Evolutionary conservation across 176 grass and related monocot species (phyloP).

Genomic region (Elymus sibiricus): DNA sequence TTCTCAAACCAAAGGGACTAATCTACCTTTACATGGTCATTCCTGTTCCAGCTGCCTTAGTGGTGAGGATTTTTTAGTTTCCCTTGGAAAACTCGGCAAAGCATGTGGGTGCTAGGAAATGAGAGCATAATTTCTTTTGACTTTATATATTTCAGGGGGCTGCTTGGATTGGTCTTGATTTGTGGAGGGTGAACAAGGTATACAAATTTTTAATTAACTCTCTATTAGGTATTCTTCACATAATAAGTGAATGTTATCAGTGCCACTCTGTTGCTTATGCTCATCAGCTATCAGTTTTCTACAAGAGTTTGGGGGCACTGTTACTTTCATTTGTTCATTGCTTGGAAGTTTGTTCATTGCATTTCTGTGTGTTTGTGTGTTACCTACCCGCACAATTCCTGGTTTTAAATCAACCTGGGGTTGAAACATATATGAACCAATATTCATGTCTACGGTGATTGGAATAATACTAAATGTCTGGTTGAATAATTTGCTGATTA

Average conservation of each 20-base stretch:
- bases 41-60: slow-evolving; percentile 72
- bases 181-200: slow-evolving; percentile 71
- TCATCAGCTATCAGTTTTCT: not conserved
- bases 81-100: not conserved
- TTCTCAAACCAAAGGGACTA: slow-evolving; percentile 70
- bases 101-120: not conserved
- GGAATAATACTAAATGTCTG: not conserved
- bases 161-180: slow-evolving; percentile 59
- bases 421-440: not conserved
- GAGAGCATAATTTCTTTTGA: slow-evolving; percentile 10
- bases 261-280: slow-evolving; percentile 5
- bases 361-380: not conserved
- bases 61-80: slow-evolving; percentile 47
- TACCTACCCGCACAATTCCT: not conserved
- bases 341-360: slow-evolving; percentile 12
- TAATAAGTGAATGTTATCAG: slow-evolving; percentile 16
- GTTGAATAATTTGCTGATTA: not conserved
- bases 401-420: not conserved
- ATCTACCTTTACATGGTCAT: slow-evolving; percentile 73
- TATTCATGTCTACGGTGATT: not conserved
- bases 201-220: not conserved
- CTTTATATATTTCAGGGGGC: slow-evolving; percentile 60
- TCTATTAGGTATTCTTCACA: slow-evolving; percentile 16
- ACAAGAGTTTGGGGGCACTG: not conserved
- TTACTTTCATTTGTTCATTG: slow-evolving; percentile 4